A percentile compares a stretch with the other conserved stretches of the same genome.
These are phyloP conservation scores for Quercus tomentella DNA, from an alignment of 331 rosid genomes.

Conservation along the genomic window DNA sequence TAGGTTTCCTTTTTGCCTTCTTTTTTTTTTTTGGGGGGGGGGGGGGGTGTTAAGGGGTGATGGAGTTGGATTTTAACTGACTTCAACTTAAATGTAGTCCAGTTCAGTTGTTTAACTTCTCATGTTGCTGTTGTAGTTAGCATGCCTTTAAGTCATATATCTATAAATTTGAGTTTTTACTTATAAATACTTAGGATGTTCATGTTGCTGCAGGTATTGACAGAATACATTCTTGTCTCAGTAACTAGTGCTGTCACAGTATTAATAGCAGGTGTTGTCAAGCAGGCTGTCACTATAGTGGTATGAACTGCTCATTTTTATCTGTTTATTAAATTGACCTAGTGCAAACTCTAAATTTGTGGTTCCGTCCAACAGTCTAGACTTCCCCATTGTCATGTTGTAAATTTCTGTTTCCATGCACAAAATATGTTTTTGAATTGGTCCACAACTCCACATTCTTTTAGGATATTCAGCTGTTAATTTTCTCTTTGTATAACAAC, in stretches of 20 bases:
- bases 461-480: neutral
- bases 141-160: constrained; percentile 5
- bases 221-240: constrained; percentile 84
- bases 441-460: neutral
- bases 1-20: neutral
- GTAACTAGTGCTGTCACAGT: constrained; percentile 97
- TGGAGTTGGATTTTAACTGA: neutral
- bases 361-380: constrained; percentile 6
- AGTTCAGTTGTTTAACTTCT: neutral
- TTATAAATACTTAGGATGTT: constrained; percentile 15
- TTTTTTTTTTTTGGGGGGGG: neutral
- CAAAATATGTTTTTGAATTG: neutral
- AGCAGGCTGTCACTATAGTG: constrained; percentile 97
- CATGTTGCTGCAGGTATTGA: constrained; percentile 65
- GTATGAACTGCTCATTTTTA: constrained; percentile 34
- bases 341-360: neutral
- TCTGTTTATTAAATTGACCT: neutral
- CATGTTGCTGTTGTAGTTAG: neutral
- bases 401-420: neutral
- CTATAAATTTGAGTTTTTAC: neutral
- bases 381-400: neutral
- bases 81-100: neutral
- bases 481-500: neutral
- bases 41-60: too few relatives aligned
- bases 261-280: constrained; percentile 93